Base-by-base conservation (phyloP, 2,329 filamentous ascomycete species). In the Verticillium dahliae region DNA sequence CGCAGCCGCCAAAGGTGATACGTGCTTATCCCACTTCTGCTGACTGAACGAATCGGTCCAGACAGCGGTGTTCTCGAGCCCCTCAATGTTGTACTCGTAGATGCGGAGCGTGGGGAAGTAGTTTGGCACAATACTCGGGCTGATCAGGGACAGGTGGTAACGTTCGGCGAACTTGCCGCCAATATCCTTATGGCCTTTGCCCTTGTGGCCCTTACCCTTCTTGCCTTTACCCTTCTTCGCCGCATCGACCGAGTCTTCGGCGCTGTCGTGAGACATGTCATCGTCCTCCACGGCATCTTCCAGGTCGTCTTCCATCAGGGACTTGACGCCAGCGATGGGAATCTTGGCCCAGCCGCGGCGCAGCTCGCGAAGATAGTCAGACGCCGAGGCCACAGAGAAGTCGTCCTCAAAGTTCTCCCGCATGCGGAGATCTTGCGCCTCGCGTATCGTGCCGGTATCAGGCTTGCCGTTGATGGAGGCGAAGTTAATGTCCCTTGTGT, bases 71-170 rank as follows among this genome's bases (percentile, higher is more conserved):
- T 85, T 69, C 65, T 92, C 89, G 3, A 97, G 73, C 0, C 92
- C 91, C 0, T 81, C 90, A 60, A 91, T 91, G 72, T 99, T 98
- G 80, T 98, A 99, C 70, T 97, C 91, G 66, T 94, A 81, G n/a
- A 99, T 83, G n/a, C 93, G 86, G 37, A 97, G 75, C 0, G 90
- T 92, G 0, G 94, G 95, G 66, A 93, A 95, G 74, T 92, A 96
- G 71, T 95, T 97, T 6, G 94, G 95, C 9, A 98, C 91, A 41
- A 99, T 80, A 71, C 93, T 98, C 0, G 94, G 91, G 56, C 89
- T 85, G 61, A 98, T 88, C 33, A 95, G 79, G 0, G 90, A 88
- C 6, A 96, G 75, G 60, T 92, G 89, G 73, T 92, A 99, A 59
- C 92, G 85, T 75, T 99, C 92, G 3, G 87, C 92, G 77, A 86